Base-by-base conservation (phyloP, 2,329 filamentous ascomycete genomes). In the Colletotrichum sp. region DNA sequence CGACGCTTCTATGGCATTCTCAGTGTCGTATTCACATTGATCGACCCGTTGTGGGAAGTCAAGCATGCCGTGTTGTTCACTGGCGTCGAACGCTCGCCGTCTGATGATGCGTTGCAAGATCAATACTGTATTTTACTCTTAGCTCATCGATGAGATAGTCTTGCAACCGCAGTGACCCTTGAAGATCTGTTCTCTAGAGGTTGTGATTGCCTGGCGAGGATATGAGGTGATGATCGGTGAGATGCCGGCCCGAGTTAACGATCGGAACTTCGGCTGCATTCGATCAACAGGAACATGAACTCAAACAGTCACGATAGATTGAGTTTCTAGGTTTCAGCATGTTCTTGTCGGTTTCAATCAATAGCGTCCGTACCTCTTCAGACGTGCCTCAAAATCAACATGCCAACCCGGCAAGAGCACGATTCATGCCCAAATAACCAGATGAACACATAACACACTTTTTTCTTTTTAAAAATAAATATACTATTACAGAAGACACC, bases 401-500 rank as follows among this genome's bases (percentile, higher is more conserved):
- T 61, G 58, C 28, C 28, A 61, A 61, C 26, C 26, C 58, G 9
- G 21, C 55, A 16, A 10, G 1, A 13, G 58, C 21, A 12, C 48
- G 48, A 67, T 48, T 56, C 48, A 34, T 67, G 65, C 15, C 24
- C 43, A 24, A 28, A 67, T 24, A 15, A 68, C n/a, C 43, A 68
- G 52, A 60, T 38, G 34, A 48, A 43, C 71, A 21, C 32, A 65
- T 56, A 16, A 68, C 13, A 55, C 52, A 36, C 28, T 13, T 64
- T 43, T 28, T 18, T 28, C 10, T 16, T 26, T 28, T 24, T 13
- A 28, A 15, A 36, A 64, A n/a, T 16, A 28, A 28, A 21, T 8
- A 8, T 15, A 64, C 21, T 15, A 13, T 61, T 32, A 61, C 32
- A 34, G 24, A 26, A 32, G 36, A 26, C 1, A 70, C 55, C 16